Percentiles rank a stretch among this genome's conserved stretches.
phyloP scores from a whole-genome alignment of 495 filamentous ascomycete genomes.

The Ramalina intermedia region DNA sequence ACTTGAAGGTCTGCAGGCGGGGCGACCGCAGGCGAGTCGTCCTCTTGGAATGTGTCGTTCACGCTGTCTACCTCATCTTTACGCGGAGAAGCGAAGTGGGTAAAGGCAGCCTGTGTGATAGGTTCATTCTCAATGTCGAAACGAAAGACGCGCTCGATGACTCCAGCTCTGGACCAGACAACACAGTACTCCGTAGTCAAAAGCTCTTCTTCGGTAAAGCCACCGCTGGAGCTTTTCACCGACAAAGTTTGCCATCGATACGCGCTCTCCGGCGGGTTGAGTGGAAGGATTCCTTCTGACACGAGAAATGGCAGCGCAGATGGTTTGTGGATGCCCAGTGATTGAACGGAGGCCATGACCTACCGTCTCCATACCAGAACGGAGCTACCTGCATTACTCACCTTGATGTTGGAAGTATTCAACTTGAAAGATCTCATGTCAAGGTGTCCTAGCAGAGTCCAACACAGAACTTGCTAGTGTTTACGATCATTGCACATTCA shows the following conservation, averaged over 20 bases:
- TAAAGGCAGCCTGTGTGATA: constrained; percentile 70
- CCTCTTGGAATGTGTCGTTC: neutral
- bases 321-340: constrained; percentile 78
- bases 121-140: constrained; percentile 78
- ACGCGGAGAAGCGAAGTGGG: constrained; percentile 43
- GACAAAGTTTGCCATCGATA: constrained; percentile 58
- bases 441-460: too few relatives aligned
- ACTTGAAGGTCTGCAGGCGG: neutral
- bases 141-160: constrained; percentile 74
- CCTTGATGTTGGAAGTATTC: neutral
- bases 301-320: constrained; percentile 70
- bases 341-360: constrained; percentile 73
- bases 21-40: neutral
- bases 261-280: constrained; percentile 46
- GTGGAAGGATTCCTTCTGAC: constrained; percentile 60
- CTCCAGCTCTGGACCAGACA: constrained; percentile 77
- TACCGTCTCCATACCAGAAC: neutral
- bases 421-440: too few relatives aligned
- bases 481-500: too few relatives aligned
- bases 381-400: neutral
- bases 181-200: constrained; percentile 69
- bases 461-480: too few relatives aligned
- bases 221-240: constrained; percentile 27
- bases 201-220: constrained; percentile 61
- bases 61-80: neutral